Evolutionary conservation across 108 stramenopile genomes (phyloP).

Genomic region (Nannochloropsis gaditana): DNA sequence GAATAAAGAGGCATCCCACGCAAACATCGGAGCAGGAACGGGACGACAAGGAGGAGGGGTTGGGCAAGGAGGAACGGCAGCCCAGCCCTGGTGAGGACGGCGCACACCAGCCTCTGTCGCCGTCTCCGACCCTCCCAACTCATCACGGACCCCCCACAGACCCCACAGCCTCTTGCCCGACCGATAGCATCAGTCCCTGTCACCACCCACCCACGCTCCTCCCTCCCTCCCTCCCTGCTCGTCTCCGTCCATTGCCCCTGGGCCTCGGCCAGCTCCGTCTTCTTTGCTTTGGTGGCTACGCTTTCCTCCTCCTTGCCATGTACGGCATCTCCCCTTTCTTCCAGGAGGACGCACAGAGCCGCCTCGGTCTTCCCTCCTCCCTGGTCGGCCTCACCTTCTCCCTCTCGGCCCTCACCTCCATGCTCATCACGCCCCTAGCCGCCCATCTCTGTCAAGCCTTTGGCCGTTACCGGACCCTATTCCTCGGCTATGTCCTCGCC

Average conservation of each 20-base stretch:
- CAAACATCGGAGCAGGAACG: background rate
- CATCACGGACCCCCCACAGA: too few relatives aligned
- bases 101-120: background rate
- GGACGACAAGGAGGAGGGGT: background rate
- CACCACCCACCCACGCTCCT: too few relatives aligned
- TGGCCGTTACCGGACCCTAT: background rate
- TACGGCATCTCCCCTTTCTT: constrained; percentile 7
- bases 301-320: background rate
- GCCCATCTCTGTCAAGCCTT: background rate
- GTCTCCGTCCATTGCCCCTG: background rate
- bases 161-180: too few relatives aligned
- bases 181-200: too few relatives aligned
- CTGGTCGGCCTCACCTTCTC: background rate
- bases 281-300: background rate
- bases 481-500: background rate
- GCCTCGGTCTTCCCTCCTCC: background rate
- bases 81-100: background rate
- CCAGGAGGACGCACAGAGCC: background rate
- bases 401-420: constrained; percentile 17
- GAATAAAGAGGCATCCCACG: background rate
- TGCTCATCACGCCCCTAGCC: background rate
- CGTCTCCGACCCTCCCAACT: too few relatives aligned
- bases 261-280: background rate
- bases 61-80: background rate
- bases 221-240: too few relatives aligned